Percentiles rank a stretch among this genome's conserved stretches.
These are phyloP conservation scores for Globisporangium emineosum DNA, from an alignment of 352 stramenopile genomes.

Conservation along the genomic window DNA sequence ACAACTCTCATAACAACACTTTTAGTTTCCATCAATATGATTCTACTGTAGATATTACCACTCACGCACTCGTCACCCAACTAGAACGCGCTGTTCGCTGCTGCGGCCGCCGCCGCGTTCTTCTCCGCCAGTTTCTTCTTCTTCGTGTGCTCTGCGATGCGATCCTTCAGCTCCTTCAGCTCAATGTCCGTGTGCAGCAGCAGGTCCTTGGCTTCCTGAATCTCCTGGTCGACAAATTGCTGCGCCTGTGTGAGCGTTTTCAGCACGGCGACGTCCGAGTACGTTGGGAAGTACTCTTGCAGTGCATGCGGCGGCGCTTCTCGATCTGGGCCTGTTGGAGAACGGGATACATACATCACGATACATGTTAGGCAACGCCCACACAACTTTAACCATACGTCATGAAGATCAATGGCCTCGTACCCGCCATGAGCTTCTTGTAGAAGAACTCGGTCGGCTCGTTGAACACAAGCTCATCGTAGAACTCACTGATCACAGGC, in stretches of 20 bases:
- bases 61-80: background rate
- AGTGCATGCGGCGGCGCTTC: constrained; percentile 63
- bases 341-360: background rate
- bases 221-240: constrained; percentile 72
- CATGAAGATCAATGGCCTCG: background rate
- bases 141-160: constrained; percentile 72
- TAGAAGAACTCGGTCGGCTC: constrained; percentile 96
- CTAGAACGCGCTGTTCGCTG: background rate
- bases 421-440: constrained; percentile 84
- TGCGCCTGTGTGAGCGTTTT: constrained; percentile 82
- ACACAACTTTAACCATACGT: background rate
- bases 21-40: background rate
- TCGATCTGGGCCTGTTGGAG: constrained; percentile 47
- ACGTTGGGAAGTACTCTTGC: constrained; percentile 83
- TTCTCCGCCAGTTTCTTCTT: constrained; percentile 74
- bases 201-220: constrained; percentile 69
- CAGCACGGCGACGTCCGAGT: constrained; percentile 88
- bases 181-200: constrained; percentile 64
- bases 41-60: background rate
- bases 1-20: no score
- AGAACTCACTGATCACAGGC: constrained; percentile 94
- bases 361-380: background rate
- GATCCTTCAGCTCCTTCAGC: constrained; percentile 72
- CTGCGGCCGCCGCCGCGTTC: constrained; percentile 22
- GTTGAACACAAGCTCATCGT: constrained; percentile 98